Base-by-base conservation (phyloP, 2,329 filamentous ascomycete species). In the Venturia carpophila region DNA sequence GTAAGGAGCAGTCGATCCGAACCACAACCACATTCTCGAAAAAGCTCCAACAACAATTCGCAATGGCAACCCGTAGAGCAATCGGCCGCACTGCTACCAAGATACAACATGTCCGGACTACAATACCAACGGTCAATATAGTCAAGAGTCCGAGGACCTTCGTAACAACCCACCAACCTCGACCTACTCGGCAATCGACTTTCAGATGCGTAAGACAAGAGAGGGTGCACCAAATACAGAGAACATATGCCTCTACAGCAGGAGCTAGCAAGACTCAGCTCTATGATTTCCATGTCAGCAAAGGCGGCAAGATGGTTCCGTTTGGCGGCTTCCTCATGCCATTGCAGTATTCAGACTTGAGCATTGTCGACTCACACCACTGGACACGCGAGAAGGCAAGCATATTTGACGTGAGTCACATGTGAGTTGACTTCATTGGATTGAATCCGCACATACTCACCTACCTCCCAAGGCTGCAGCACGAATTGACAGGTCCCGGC, bases 271-370 rank as follows among this genome's bases (percentile, higher is more conserved):
- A 83, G 77, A 95, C 91, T 2, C 86, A 88, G 37, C 81, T 97
- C 27, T 89, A 93, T 76, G 87, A 91, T 71, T 80, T 95, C 27
- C 90, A 96, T 75, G 72, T 92, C 68, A 82, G 84, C 66, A 81
- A 90, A 73, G 91, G 91, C 70, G 94, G 84, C 69, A 97, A 96
- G 79, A 94, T 97, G 86, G 93, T 97, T 62, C 90, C 91, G n/a
- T 99, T 97, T 77, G 93, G 90, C 68, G 92, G 91, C 69, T 96
- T 88, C 79, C 82, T 85, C 70, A 97, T 99, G 91, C 94, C 94
- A 9, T 87, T 99, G 56, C 89, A 94, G 76, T 99, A 97, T 79
- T 78, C 82, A 42, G 84, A 87, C 69, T 82, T 90, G 69, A 87
- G 88, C 70, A 88, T 97, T 68, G 83, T 85, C 69, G 90, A 92